phyloP scores from a whole-genome alignment of 768 basidiomycete genomes.

The Podaxis sp. region DNA sequence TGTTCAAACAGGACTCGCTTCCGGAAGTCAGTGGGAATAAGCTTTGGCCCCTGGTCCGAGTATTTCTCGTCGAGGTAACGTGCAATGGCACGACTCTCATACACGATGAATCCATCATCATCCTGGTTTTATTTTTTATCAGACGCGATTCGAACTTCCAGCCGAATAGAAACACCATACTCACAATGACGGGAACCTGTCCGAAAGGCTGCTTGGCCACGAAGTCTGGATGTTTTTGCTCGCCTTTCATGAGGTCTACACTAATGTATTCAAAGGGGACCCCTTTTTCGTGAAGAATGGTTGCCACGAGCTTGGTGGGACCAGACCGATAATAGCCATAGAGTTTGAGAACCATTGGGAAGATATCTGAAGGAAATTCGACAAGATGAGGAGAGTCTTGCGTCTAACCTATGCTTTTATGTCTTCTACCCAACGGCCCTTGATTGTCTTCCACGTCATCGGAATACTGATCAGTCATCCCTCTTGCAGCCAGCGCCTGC shows the following conservation, averaged over 20 bases:
- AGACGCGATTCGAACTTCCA: not conserved
- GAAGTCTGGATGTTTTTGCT: constrained; percentile 35
- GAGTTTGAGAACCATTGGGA: constrained; percentile 25
- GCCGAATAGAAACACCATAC: not conserved
- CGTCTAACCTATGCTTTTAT: too few species aligned
- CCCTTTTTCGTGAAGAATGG: not conserved
- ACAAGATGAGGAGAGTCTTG: too few species aligned
- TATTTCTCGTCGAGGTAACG: constrained; percentile 50
- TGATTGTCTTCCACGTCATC: too few species aligned
- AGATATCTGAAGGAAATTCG: too few species aligned
- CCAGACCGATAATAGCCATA: constrained; percentile 29
- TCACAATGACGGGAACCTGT: constrained; percentile 47
- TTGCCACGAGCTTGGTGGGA: constrained; percentile 40
- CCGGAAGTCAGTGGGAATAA: constrained; percentile 37
- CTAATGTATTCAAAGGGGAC: constrained; percentile 23
- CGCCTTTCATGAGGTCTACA: constrained; percentile 31
- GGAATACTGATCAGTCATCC: too few species aligned
- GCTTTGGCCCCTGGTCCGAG: constrained; percentile 34
- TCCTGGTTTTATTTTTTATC: constrained; percentile 21
- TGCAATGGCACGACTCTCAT: constrained; percentile 51
- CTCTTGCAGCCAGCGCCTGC: too few species aligned
- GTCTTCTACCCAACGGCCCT: too few species aligned
- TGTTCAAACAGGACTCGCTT: constrained; percentile 31
- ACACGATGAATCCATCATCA: constrained; percentile 52
- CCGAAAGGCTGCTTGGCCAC: constrained; percentile 54